Base-by-base conservation (phyloP, 2,329 filamentous ascomycete genomes). In the Pseudogymnoascus sp. region DNA sequence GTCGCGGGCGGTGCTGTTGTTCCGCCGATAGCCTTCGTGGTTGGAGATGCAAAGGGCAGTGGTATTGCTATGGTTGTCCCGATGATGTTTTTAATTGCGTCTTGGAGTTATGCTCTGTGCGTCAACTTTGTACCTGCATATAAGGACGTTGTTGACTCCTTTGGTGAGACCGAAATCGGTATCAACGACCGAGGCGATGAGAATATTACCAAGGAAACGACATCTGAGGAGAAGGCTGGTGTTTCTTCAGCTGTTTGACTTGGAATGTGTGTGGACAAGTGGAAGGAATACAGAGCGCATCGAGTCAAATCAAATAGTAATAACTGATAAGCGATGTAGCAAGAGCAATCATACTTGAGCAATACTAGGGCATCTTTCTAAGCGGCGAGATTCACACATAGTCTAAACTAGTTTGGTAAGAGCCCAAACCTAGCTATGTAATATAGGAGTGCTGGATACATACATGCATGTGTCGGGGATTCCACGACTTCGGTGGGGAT, bases 11-110 rank as follows among this genome's bases (percentile, higher is more conserved):
- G 78, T 35, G 89, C 89, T 2, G 80, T 83, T 29, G 86, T 92
- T 5, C 89, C 89, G 0, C 86, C 89, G 0, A 76, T 92, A 38
- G 81, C 87, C 1, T 89, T 88, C 37, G 81, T 79, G 11, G 87
- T 85, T 1, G 84, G 86, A 6, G 89, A 92, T 35, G 78, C 78
- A 6, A 60, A 41, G n/a, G 58, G 58, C 14, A 38, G 31, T 19
- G 33, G 37, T 23, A 39, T 60, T 10, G 26, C 60, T 23, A 39
- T 62, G 26, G 62, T 49, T 61, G 52, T 33, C 6, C 59, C 23
- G 16, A 59, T 60, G 58, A n/a, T 60, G 12, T 67, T 67, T 14
- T 69, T 69, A 59, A 61, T 63, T 11, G 63, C 67, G 33, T 65
- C 60, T 2, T 55, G 35, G 35, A 58, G 26, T 31, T 63, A 52